Percentiles rank a stretch among this genome's conserved stretches.
Conservation (phyloP, 768 basidiomycete genomes). For the Hypholoma fasciculare region DNA sequence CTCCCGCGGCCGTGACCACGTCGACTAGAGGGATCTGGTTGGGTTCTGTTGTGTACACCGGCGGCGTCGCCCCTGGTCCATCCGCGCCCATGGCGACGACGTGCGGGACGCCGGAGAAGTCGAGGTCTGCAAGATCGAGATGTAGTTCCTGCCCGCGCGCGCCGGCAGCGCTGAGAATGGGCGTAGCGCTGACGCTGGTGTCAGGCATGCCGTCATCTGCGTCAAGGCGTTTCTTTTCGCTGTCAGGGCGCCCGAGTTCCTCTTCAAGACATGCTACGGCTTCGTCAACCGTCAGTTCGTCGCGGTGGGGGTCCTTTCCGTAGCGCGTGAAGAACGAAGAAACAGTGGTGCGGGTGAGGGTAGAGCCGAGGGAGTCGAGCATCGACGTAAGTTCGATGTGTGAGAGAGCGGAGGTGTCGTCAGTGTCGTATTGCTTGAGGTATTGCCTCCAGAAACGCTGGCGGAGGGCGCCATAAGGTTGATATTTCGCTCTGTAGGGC, state of each 20-base stretch:
- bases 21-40: conserved; percentile 44
- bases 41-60: conserved; percentile 43
- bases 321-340: conserved; percentile 78
- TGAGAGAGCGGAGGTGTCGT: conserved; percentile 74
- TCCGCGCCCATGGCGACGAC: conserved; percentile 18
- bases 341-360: conserved; percentile 77
- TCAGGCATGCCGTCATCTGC: conserved; percentile 45
- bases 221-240: conserved; percentile 70
- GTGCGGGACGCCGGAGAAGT: conserved; percentile 60
- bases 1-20: conserved; percentile 15
- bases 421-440: conserved; percentile 86
- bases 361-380: conserved; percentile 96
- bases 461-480: conserved; percentile 89
- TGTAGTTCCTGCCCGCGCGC: conserved; percentile 36
- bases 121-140: conserved; percentile 41
- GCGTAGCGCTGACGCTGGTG: conserved; percentile 55
- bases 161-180: conserved; percentile 42
- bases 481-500: conserved; percentile 95
- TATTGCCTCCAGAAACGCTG: conserved; percentile 91
- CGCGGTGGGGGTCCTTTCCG: conserved; percentile 61
- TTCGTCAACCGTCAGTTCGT: conserved; percentile 78
- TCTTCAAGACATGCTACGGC: conserved; percentile 83
- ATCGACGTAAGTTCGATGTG: conserved; percentile 89
- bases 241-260: conserved; percentile 71
- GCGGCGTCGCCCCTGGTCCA: conserved; percentile 9